These are phyloP conservation scores for Leccinum subgranulosum DNA, from an alignment of 768 basidiomycete species.

Conservation along the genomic window DNA sequence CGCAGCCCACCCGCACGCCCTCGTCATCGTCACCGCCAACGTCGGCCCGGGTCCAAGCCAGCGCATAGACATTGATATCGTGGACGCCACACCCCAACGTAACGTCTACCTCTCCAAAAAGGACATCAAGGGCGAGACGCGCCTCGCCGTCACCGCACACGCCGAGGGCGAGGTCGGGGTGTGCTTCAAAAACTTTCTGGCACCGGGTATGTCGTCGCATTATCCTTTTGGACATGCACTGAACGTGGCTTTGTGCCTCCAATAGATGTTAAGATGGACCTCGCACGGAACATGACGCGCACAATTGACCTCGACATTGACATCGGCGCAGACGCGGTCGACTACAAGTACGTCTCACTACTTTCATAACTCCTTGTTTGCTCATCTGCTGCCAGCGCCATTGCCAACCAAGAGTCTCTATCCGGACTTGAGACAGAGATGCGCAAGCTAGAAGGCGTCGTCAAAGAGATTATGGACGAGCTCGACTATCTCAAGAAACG, in stretches of 20 bases:
- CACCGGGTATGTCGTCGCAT: conserved; percentile 47
- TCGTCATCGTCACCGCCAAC: conserved; percentile 96
- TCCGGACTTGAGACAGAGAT: conserved; percentile 97
- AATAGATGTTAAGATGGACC: conserved; percentile 45
- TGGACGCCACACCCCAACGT: conserved; percentile 79
- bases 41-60: conserved; percentile 73
- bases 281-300: conserved; percentile 52
- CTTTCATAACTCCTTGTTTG: not conserved
- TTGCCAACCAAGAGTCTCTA: conserved; percentile 96
- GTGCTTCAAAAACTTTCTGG: conserved; percentile 83
- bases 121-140: conserved; percentile 84
- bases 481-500: conserved; percentile 85
- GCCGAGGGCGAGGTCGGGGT: conserved; percentile 93
- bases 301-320: conserved; percentile 93
- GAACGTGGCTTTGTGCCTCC: not conserved
- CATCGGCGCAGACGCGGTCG: conserved; percentile 96
- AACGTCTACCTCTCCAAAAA: conserved; percentile 92
- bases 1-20: conserved; percentile 75
- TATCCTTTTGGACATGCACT: not conserved
- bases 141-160: conserved; percentile 92
- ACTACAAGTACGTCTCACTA: conserved; percentile 83
- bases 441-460: conserved; percentile 93
- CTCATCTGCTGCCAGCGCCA: conserved; percentile 57
- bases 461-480: conserved; percentile 94
- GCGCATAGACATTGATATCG: conserved; percentile 89